Base-by-base conservation (phyloP, 805 yeast genomes). In the Lipomyces orientalis region DNA sequence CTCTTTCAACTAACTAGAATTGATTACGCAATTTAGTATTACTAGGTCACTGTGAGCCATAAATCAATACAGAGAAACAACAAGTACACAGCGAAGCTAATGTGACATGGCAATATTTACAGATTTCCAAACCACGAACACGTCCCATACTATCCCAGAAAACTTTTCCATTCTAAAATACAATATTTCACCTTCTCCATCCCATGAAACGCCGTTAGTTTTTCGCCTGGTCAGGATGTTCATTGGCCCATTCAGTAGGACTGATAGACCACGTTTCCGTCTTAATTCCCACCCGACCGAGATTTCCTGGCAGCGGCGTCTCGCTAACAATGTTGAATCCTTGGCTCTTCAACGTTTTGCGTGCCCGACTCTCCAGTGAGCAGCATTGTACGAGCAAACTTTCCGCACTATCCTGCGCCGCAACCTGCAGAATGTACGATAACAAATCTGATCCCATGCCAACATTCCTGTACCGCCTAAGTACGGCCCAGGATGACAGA, bases 371-470 rank as follows among this genome's bases (percentile, higher is more conserved):
- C 61, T 69, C 72, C 25, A 69, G 54, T n/a, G 72, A 69, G 51
- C 58, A 33, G 61, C 64, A 61, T 49, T 69, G 70, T 14, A 66
- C 62, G 31, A 66, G 58, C 8, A 69, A 49, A 31, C 49, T 54
- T 12, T 54, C 55, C 34, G 62, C 54, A 4, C 35, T 31, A 58
- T 63, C 71, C 54, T 64, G 57, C 9, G 54, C 55, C 25, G 64
- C 70, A 19, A 54, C 67, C 16, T 63, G 37, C 19, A 70, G 14
- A 6, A 51, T 71, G n/a, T 58, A 31, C 25, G 57, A 33, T 16
- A 72, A 51, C 19, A 72, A 58, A 49, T 72, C 75, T 25, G 54
- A 33, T 29, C 75, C 75, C 35, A 72, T 64, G n/a, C 75, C 75
- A 52, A 63, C 73, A 12, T 64, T 59, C 16, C 75, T 59, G 59